Conservation (phyloP, 495 filamentous ascomycete genomes). For the Hypoxylon lienhwacheense region DNA sequence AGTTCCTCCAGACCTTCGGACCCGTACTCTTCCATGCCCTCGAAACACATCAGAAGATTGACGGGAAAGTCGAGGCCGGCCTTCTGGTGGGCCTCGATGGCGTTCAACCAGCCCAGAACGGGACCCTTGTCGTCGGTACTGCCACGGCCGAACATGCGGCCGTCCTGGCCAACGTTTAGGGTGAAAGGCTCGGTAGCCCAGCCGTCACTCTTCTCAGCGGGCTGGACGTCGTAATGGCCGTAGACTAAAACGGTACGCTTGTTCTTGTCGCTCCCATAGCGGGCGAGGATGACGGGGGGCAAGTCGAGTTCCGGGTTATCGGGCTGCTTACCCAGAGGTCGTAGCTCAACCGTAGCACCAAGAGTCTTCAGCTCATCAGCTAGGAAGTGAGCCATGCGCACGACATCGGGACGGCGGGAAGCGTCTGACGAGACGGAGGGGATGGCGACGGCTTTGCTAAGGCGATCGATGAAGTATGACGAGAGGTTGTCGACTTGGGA, state of each 20-base stretch:
- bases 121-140: constrained; percentile 98
- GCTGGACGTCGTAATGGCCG: constrained; percentile 99
- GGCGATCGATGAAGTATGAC: constrained; percentile 85
- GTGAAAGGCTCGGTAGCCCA: constrained; percentile 97
- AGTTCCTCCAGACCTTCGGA: constrained; percentile 96
- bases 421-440: constrained; percentile 93
- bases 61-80: constrained; percentile 94
- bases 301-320: constrained; percentile 86
- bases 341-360: constrained; percentile 82
- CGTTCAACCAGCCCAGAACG: constrained; percentile 96
- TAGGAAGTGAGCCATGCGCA: constrained; percentile 95
- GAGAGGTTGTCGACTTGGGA: constrained; percentile 83
- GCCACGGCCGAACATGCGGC: constrained; percentile 92
- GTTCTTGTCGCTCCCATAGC: constrained; percentile 85
- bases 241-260: constrained; percentile 97
- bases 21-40: constrained; percentile 99
- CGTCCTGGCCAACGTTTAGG: constrained; percentile 83
- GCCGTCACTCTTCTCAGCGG: constrained; percentile 87
- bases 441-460: constrained; percentile 90
- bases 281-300: constrained; percentile 86
- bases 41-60: constrained; percentile 99
- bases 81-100: constrained; percentile 94
- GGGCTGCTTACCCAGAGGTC: constrained; percentile 85
- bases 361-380: constrained; percentile 77
- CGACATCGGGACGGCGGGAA: constrained; percentile 81